These are phyloP conservation scores for Geotrichum siamense DNA, from an alignment of 1,139 yeast genomes.

Conservation along the genomic window DNA sequence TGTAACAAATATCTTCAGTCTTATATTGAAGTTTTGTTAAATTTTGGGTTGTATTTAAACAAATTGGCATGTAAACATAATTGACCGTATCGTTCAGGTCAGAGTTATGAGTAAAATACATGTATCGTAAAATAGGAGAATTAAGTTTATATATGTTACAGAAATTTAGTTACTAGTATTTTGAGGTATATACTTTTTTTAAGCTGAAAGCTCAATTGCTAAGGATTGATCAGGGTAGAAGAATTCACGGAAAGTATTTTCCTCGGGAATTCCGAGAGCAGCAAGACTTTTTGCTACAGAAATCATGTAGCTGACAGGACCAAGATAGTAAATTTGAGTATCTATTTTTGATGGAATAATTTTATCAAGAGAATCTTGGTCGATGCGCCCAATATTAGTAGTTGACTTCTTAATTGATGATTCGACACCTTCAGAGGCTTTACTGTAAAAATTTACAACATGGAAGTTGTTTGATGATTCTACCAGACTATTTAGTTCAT, in stretches of 20 bases:
- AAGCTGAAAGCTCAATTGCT: conserved; percentile 11
- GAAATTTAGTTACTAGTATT: no score
- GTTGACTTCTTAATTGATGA: conserved; percentile 10
- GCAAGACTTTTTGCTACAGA: conserved; percentile 13
- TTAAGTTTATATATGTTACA: no score
- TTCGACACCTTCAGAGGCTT: background rate
- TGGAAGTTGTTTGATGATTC: conserved; percentile 20
- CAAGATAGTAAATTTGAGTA: conserved; percentile 16
- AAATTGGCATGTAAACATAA: no score
- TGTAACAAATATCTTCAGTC: no score
- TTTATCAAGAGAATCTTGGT: conserved; percentile 20
- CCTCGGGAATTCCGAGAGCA: conserved; percentile 14
- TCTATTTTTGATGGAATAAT: conserved; percentile 5
- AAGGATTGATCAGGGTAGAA: conserved; percentile 17
- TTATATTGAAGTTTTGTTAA: no score
- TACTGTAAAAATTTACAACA: conserved; percentile 21
- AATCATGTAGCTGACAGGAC: conserved; percentile 17
- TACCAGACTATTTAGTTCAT: conserved; percentile 19
- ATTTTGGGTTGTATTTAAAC: no score
- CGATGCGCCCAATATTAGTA: conserved; percentile 18
- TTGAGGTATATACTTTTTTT: no score
- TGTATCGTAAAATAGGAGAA: no score
- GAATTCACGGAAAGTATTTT: conserved; percentile 18
- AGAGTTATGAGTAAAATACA: no score
- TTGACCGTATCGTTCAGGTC: no score